phyloP scores from a whole-genome alignment of 2,329 filamentous ascomycete genomes.

The Aspergillus awamori region DNA sequence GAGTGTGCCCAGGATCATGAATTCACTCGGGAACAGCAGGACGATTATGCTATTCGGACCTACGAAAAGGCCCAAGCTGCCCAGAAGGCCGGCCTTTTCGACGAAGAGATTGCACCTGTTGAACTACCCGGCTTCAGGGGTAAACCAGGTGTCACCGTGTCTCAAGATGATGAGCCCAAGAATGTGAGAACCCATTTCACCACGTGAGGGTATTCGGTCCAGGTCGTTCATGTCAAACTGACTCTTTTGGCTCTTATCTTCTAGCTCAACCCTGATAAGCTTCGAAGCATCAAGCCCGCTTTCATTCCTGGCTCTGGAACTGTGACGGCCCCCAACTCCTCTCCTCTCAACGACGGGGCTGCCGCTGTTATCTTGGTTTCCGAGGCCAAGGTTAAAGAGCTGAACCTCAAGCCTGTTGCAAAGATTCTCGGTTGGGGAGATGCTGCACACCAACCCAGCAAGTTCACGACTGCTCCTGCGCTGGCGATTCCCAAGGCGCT shows the following conservation, averaged over 20 bases:
- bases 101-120: constrained; percentile 83
- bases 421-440: constrained; percentile 98
- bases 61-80: constrained; percentile 93
- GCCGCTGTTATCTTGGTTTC: constrained; percentile 91
- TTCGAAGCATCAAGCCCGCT: constrained; percentile 80
- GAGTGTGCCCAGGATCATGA: constrained; percentile 84
- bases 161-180: constrained; percentile 93
- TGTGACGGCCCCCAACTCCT: constrained; percentile 94
- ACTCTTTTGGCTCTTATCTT: neutral
- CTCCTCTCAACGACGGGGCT: constrained; percentile 92
- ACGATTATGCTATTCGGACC: constrained; percentile 91
- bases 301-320: constrained; percentile 78
- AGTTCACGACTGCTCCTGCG: constrained; percentile 92
- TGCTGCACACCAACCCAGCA: constrained; percentile 84
- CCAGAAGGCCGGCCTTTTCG: constrained; percentile 78
- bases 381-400: constrained; percentile 89
- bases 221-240: neutral
- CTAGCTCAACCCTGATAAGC: constrained; percentile 75
- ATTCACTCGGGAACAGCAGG: constrained; percentile 82
- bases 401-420: constrained; percentile 86
- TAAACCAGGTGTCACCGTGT: constrained; percentile 79
- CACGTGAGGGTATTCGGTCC: neutral
- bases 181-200: constrained; percentile 59
- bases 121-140: constrained; percentile 85
- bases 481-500: constrained; percentile 97